phyloP scores from a whole-genome alignment of 2,329 filamentous ascomycete species.

The Calycina herbarum region DNA sequence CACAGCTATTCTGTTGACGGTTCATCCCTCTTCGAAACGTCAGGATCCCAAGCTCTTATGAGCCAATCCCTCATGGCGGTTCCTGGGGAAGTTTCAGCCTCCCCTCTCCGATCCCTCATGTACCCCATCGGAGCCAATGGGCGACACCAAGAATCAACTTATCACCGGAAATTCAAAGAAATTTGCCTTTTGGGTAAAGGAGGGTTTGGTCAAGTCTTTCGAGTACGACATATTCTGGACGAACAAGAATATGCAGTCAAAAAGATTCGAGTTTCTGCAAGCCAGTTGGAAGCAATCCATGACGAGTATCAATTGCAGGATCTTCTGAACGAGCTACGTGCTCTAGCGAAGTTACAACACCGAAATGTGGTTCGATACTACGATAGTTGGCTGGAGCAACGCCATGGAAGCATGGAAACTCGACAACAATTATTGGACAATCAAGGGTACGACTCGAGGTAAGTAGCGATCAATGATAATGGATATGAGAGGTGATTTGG shows the following conservation, averaged over 20 bases:
- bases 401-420: constrained; percentile 7
- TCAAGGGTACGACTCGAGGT: constrained; percentile 8
- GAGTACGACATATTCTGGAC: constrained; percentile 61
- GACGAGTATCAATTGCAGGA: constrained; percentile 43
- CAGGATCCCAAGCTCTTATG: constrained; percentile 12
- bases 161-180: constrained; percentile 49
- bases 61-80: background rate
- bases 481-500: background rate
- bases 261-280: constrained; percentile 56
- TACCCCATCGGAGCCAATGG: constrained; percentile 1
- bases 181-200: constrained; percentile 61
- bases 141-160: constrained; percentile 6
- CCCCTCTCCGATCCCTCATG: constrained; percentile 13
- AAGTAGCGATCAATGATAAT: background rate
- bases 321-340: constrained; percentile 54
- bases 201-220: constrained; percentile 65
- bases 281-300: constrained; percentile 19
- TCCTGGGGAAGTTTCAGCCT: constrained; percentile 4
- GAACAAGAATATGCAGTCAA: constrained; percentile 65
- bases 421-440: constrained; percentile 1
- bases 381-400: constrained; percentile 62
- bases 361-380: constrained; percentile 67
- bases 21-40: constrained; percentile 19
- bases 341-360: constrained; percentile 60
- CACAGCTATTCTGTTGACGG: constrained; percentile 5